Evolutionary conservation across 495 filamentous ascomycete species (phyloP), one percentile per base, ranked within the genome.

Genomic region (Clavariopsis aquatica): DNA sequence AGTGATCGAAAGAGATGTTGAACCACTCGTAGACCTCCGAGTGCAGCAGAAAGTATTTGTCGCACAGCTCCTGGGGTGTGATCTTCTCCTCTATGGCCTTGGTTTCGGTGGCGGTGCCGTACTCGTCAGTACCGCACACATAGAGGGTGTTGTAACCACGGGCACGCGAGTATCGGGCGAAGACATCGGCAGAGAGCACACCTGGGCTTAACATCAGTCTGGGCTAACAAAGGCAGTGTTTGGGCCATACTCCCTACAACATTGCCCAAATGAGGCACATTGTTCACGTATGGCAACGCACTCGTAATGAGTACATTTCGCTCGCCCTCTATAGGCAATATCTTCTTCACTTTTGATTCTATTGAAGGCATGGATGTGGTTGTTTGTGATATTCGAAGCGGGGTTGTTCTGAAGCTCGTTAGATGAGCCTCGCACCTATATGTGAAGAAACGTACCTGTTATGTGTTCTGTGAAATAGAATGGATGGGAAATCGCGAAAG

Each of bases 21-120:
- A 92, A 92, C 67, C 91, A 95, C 66, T 93, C 82, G 73, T 96
- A 96, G 62, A 95, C 84, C 41, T 89, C 90, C 63, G 88, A 82
- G 75, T 96, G 92, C 46, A 93, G 85, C 52, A 80, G 82, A 79
- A 92, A 86, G 79, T 92, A 96, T 75, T 96, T 92, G 76, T 90
- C 81, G 78, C 90, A 93, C 15, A 94, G 83, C 69, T 89, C 80
- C 70, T 87, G 80, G 29, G 89, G 86, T 26, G 85, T 87, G 66
- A 90, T 75, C 22, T 84, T 83, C 75, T 88, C 85, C 71, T 87
- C 83, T 52, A 87, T 73, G 34, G 85, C 85, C 74, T 91, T 93
- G 3, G 88, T 90, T 71, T 93, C 91, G n/a, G 91, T 93, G 5
- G 91, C 91, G 9, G 91, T 94, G 57, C 91, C 88, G 61, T 91